Evolutionary conservation across 306 rosid genomes (phyloP).

Genomic region (Cucurbita argyrosperma): DNA sequence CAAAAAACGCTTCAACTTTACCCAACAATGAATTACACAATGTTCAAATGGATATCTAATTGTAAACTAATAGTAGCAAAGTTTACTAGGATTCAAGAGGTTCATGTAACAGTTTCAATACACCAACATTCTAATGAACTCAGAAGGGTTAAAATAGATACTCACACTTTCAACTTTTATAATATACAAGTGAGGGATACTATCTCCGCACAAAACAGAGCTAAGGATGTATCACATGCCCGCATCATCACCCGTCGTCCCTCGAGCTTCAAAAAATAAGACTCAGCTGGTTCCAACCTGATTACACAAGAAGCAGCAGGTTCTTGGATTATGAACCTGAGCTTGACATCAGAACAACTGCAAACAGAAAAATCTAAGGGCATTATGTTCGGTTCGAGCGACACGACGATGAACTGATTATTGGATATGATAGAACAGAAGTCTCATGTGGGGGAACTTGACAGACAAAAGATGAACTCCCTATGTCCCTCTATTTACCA

Average conservation of each 20-base stretch:
- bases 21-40: no score
- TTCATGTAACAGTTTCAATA: background rate
- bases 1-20: no score
- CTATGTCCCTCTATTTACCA: background rate
- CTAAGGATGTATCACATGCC: background rate
- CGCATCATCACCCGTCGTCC: background rate
- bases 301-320: background rate
- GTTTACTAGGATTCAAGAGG: no score
- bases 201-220: background rate
- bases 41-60: no score
- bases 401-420: background rate
- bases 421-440: background rate
- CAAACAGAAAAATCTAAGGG: background rate
- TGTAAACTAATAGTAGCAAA: no score
- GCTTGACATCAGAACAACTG: background rate
- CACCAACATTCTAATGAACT: slow-evolving; percentile 2
- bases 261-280: background rate
- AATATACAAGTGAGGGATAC: background rate
- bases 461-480: background rate
- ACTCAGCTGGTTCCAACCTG: background rate
- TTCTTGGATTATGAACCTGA: background rate
- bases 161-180: background rate
- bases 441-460: background rate
- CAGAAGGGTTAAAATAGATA: background rate
- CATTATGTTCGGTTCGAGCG: background rate